Percentiles rank a stretch among this genome's conserved stretches.
These are phyloP conservation scores for Penicillium vulpinum DNA, from an alignment of 2,329 filamentous ascomycete species.

Conservation along the genomic window DNA sequence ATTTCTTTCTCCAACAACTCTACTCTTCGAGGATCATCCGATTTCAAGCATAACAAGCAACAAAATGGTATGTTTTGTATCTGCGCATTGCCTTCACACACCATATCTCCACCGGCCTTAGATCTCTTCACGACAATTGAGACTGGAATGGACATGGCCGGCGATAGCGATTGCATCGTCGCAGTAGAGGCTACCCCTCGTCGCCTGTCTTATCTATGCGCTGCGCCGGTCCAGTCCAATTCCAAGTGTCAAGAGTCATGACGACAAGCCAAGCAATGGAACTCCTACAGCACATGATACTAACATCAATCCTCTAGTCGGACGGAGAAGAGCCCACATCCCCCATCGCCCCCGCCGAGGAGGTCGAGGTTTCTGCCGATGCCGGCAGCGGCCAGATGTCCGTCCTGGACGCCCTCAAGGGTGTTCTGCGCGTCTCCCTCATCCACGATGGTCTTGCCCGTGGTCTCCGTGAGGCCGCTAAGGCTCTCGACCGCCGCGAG, in stretches of 20 bases:
- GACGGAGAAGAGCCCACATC: slow-evolving; percentile 99
- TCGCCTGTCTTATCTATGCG: not conserved
- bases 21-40: slow-evolving; percentile 57
- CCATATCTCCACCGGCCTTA: not conserved
- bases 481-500: slow-evolving; percentile 97
- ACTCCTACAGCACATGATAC: not conserved
- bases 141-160: slow-evolving; percentile 5
- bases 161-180: not conserved
- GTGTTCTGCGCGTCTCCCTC: slow-evolving; percentile 95
- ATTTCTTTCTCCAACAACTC: slow-evolving; percentile 27
- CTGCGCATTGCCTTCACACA: not conserved
- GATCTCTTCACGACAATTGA: slow-evolving; percentile 6
- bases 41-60: slow-evolving; percentile 41
- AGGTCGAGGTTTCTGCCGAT: slow-evolving; percentile 96
- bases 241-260: not conserved
- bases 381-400: slow-evolving; percentile 79
- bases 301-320: slow-evolving; percentile 62
- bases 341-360: slow-evolving; percentile 69
- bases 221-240: not conserved
- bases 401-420: slow-evolving; percentile 97
- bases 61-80: slow-evolving; percentile 48
- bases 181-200: not conserved
- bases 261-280: not conserved
- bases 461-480: slow-evolving; percentile 96
- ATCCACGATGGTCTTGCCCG: slow-evolving; percentile 99